A percentile compares a stretch with the other conserved stretches of the same genome.
Evolutionary conservation across 768 basidiomycete genomes (phyloP).

Genomic region (Lanmaoa pseudosensibilis): DNA sequence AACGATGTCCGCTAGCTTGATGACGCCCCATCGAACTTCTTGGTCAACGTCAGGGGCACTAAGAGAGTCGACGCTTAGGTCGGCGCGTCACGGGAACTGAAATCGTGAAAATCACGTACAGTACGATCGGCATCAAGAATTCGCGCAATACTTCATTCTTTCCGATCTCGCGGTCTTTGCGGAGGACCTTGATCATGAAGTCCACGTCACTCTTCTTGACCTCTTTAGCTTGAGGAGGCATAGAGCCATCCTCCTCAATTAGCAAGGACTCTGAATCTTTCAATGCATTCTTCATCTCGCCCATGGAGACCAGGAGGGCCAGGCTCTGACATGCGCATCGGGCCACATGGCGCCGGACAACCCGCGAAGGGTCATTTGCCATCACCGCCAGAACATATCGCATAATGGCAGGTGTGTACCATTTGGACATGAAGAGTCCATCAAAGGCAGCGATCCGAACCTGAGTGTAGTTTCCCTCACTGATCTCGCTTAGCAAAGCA

Average conservation of each 20-base stretch:
- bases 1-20: constrained; percentile 89
- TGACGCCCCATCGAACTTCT: constrained; percentile 86
- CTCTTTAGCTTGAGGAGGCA: constrained; percentile 68
- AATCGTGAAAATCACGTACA: constrained; percentile 50
- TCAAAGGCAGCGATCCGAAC: constrained; percentile 95
- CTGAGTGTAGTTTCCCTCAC: constrained; percentile 91
- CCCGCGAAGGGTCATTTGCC: constrained; percentile 79
- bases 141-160: constrained; percentile 79
- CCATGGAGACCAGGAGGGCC: constrained; percentile 82
- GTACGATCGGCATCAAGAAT: constrained; percentile 74
- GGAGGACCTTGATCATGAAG: constrained; percentile 78
- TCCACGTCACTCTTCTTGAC: constrained; percentile 83
- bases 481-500: constrained; percentile 33
- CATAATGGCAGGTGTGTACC: constrained; percentile 84
- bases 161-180: constrained; percentile 84
- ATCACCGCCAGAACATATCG: constrained; percentile 86
- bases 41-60: constrained; percentile 79
- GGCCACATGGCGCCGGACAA: constrained; percentile 85
- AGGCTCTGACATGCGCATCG: constrained; percentile 83
- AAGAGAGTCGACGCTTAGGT: neutral
- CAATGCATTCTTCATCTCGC: constrained; percentile 76
- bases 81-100: neutral
- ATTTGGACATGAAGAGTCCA: constrained; percentile 83
- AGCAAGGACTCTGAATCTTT: constrained; percentile 78
- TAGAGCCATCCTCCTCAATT: constrained; percentile 83